These are phyloP conservation scores for Eucalyptus polybractea DNA, from an alignment of 345 rosid genomes.

Conservation along the genomic window DNA sequence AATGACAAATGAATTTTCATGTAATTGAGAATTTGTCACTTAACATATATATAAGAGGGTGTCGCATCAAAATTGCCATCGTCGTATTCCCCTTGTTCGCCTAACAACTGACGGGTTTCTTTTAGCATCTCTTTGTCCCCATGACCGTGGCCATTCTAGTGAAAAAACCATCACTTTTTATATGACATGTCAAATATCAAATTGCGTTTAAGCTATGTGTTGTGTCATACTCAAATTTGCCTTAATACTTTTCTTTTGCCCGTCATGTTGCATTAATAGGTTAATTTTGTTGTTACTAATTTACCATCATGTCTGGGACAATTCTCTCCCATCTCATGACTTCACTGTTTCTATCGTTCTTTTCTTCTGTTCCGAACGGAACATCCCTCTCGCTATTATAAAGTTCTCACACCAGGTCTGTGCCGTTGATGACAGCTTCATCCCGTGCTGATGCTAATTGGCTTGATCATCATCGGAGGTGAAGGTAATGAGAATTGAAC, in stretches of 20 bases:
- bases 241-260: neutral
- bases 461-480: constrained; percentile 80
- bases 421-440: constrained; percentile 37
- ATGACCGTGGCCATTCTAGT: neutral
- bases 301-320: neutral
- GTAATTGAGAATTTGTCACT: neutral
- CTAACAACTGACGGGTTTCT: neutral
- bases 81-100: neutral
- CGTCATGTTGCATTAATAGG: neutral
- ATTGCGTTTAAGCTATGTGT: neutral
- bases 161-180: neutral
- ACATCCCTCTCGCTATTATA: neutral
- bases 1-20: neutral
- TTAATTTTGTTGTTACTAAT: neutral
- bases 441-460: constrained; percentile 89
- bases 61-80: neutral
- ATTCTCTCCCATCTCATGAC: neutral
- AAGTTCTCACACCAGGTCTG: neutral
- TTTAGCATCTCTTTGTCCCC: neutral
- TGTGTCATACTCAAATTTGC: neutral
- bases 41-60: neutral
- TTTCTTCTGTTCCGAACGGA: no score
- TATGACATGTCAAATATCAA: neutral
- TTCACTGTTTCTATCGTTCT: neutral
- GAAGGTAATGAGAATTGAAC: constrained; percentile 43